These are phyloP conservation scores for Mortierella sp. DNA, from an alignment of 371 early-diverging fungal genomes.

Conservation along the genomic window DNA sequence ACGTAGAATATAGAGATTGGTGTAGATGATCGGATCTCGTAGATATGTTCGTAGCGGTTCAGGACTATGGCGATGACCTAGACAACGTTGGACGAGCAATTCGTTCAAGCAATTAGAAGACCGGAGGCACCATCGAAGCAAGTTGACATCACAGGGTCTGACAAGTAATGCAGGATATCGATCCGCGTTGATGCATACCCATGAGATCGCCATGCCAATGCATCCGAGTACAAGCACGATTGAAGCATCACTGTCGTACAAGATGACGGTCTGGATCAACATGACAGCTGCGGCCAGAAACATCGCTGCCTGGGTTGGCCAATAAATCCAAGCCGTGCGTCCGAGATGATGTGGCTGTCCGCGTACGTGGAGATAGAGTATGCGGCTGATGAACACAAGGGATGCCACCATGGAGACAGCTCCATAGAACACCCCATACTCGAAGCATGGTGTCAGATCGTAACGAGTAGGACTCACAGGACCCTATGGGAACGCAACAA, in stretches of 20 bases:
- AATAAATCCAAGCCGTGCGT: slow-evolving; percentile 35
- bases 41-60: slow-evolving; percentile 27
- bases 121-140: no score
- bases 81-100: no score
- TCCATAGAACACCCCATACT: slow-evolving; percentile 20
- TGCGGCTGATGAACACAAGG: slow-evolving; percentile 1
- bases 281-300: slow-evolving; percentile 10
- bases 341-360: slow-evolving; percentile 13
- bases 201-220: slow-evolving; percentile 22
- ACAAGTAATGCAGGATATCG: no score
- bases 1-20: slow-evolving; percentile 25
- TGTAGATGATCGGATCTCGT: slow-evolving; percentile 36
- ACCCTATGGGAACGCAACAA: no score
- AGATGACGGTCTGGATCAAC: slow-evolving; percentile 1
- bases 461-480: slow-evolving; percentile 18
- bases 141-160: no score
- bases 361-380: slow-evolving; percentile 4
- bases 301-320: slow-evolving; percentile 34
- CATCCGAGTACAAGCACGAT: slow-evolving; percentile 12
- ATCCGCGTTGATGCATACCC: slow-evolving; percentile 27
- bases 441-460: slow-evolving; percentile 31
- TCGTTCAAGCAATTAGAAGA: no score
- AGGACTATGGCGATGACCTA: slow-evolving; percentile 19
- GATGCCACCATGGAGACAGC: background rate
- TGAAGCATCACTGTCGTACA: background rate